These are phyloP conservation scores for Eurotiales sp. DNA, from an alignment of 2,329 filamentous ascomycete species.

Conservation along the genomic window DNA sequence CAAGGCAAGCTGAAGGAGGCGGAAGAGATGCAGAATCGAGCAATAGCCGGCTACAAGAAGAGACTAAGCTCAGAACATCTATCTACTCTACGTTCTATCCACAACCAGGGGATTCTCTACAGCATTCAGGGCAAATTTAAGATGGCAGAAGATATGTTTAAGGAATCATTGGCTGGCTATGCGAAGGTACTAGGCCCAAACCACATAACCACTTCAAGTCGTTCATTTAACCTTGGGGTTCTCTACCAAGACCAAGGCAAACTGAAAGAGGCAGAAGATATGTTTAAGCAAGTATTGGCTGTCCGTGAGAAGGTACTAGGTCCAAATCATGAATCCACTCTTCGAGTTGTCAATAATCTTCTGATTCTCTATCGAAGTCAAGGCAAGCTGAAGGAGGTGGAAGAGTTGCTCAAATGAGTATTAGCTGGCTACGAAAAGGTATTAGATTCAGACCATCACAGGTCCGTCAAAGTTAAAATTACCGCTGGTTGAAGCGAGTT, in stretches of 20 bases:
- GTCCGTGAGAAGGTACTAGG: background rate
- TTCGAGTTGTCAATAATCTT: too few species aligned
- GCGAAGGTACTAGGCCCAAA: conserved; percentile 9
- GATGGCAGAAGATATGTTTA: background rate
- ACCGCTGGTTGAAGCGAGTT: too few species aligned
- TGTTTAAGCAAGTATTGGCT: conserved; percentile 3
- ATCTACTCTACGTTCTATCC: too few species aligned
- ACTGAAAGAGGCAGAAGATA: background rate
- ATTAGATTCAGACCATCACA: too few species aligned
- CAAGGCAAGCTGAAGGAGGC: background rate
- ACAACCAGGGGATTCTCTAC: conserved; percentile 15
- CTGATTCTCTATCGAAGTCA: too few species aligned
- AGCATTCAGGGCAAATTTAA: conserved; percentile 2
- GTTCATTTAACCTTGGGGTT: conserved; percentile 13
- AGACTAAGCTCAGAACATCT: too few species aligned
- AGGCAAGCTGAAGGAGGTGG: too few species aligned
- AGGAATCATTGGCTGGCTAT: background rate
- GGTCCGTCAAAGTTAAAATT: too few species aligned
- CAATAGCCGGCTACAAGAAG: too few species aligned
- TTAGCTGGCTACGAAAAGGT: too few species aligned
- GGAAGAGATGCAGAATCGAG: background rate
- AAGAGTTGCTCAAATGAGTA: too few species aligned
- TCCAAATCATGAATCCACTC: conserved; percentile 16
- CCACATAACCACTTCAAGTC: conserved; percentile 11
- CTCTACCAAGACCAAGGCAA: conserved; percentile 12